Evolutionary conservation across 2,329 filamentous ascomycete genomes (phyloP), one percentile per base, ranked within the genome.

Genomic region (Lasiodiplodia hormozganensis): DNA sequence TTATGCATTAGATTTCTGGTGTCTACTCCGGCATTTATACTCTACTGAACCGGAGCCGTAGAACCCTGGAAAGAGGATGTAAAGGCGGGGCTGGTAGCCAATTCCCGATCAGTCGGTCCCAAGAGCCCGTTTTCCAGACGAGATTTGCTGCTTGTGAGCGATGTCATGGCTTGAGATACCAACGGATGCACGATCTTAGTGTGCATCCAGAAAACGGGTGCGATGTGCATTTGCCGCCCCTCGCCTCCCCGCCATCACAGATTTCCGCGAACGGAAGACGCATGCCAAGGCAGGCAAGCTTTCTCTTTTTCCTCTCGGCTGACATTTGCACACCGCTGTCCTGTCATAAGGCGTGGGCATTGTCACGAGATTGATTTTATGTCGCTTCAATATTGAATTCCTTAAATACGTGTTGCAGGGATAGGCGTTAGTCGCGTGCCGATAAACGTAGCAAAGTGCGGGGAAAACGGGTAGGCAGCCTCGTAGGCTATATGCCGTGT

Each of bases 241-340:
- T 62, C 58, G 58, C 58, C 58, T 62, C 58, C 58, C 58, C 58
- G 58, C 58, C 58, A 62, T 62, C 58, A 51, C 40, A 49, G 40
- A 62, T 49, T 51, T 51, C 40, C 40, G 58, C 25, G 47, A 62
- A 49, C 40, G 58, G 58, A 18, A 18, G 18, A 31, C 31, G 40
- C 40, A 11, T 25, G 58, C 58, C 58, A 62, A 62, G 58, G 25
- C 8, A 34, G 36, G 4, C 14, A 47, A 31, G 36, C 23, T 47
- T 43, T 28, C 23, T 60, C 40, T 62, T 62, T 62, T n/a, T 62
- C 28, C 56, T 25, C 58, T 47, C 23, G 56, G 21, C 38, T 23
- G 12, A 36, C 38, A 21, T 3, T 34, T 8, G 31, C 31, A 34
- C n/a, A 21, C 31, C 25, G 11, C 31, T 36, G 7, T 11, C 53